Base-by-base conservation (phyloP, 352 stramenopile genomes). In the Pythium sp. region DNA sequence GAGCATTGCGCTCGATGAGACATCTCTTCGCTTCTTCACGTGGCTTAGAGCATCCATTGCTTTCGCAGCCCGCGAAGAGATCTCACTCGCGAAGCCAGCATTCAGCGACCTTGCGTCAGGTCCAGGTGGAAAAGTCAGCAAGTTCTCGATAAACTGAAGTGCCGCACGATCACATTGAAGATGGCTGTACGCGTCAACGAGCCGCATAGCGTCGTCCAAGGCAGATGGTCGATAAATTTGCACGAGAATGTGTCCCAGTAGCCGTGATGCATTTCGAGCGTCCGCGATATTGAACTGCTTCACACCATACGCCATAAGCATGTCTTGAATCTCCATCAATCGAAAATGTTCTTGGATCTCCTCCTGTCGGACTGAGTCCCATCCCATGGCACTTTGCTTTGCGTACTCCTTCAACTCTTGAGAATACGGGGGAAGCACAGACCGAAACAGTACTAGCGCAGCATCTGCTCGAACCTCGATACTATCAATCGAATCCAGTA, bases 271-370 rank as follows among this genome's bases (percentile, higher is more conserved):
- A 58, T 75, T 82, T 22, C 78, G 76, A 14, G 74, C 36, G 67
- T 93, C 81, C 18, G 77, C 73, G 30, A 88, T 55, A 64, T 87
- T 73, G 58, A 90, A 90, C 5, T 75, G 74, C 32, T 76, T 82
- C 11, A 91, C 72, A 3, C 70, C 83, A 66, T 93, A 93, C 4
- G 66, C 74, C 0, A 74, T 78, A 2, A 93, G 62, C 85, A 93
- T 91, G 61, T 91, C 82, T 74, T 91, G 82, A 20, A 93, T 89
- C 26, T 91, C 73, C 85, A 93, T 91, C 30, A 91, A 64, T 9
- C 83, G 80, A 24, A 90, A 72, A 59, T 85, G 77, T 58, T 91
- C 81, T 75, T 89, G 66, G 20, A 93, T 78, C 51, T 78, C 76
- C 65, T 89, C 76, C 36, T 79, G 71, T 3, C 74, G 73, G 5